Evolutionary conservation across 2,329 filamentous ascomycete genomes (phyloP).

Genomic region (Corynespora cassiicola): DNA sequence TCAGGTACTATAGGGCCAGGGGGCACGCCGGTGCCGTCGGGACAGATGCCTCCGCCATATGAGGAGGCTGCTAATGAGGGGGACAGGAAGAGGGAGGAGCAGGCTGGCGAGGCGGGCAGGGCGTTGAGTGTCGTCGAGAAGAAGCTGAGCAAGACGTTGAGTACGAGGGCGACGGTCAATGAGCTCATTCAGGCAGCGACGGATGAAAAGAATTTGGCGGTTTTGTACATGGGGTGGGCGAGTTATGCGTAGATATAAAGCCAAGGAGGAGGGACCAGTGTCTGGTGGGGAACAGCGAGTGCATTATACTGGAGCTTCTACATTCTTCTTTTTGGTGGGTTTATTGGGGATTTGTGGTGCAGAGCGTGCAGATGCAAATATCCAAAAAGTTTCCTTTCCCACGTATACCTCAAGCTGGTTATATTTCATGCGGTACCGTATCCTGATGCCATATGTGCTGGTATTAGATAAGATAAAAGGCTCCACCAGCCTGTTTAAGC

Average conservation of each 20-base stretch:
- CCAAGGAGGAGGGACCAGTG: too few species aligned
- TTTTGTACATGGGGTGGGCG: constrained; percentile 66
- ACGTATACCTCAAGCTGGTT: too few species aligned
- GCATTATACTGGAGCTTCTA: too few species aligned
- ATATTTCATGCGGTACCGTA: too few species aligned
- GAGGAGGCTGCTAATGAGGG: constrained; percentile 35
- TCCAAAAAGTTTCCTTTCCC: too few species aligned
- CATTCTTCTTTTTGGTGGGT: too few species aligned
- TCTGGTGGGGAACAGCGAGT: too few species aligned
- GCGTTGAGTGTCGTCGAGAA: constrained; percentile 93
- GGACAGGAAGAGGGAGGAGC: constrained; percentile 54
- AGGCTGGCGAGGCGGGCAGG: constrained; percentile 83
- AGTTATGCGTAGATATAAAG: constrained; percentile 44
- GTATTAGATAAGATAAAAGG: too few species aligned
- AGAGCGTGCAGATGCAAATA: too few species aligned
- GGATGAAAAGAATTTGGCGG: constrained; percentile 89
- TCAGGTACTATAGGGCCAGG: constrained; percentile 37
- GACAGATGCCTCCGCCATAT: constrained; percentile 18
- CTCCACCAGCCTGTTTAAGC: too few species aligned
- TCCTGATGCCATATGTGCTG: too few species aligned
- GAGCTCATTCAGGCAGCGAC: constrained; percentile 96
- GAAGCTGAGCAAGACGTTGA: constrained; percentile 93
- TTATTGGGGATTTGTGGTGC: too few species aligned
- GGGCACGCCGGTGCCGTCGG: constrained; percentile 36
- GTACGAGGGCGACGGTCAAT: constrained; percentile 93